These are phyloP conservation scores for Coemansia sp. DNA, from an alignment of 192 early-diverging fungal genomes.

Conservation along the genomic window DNA sequence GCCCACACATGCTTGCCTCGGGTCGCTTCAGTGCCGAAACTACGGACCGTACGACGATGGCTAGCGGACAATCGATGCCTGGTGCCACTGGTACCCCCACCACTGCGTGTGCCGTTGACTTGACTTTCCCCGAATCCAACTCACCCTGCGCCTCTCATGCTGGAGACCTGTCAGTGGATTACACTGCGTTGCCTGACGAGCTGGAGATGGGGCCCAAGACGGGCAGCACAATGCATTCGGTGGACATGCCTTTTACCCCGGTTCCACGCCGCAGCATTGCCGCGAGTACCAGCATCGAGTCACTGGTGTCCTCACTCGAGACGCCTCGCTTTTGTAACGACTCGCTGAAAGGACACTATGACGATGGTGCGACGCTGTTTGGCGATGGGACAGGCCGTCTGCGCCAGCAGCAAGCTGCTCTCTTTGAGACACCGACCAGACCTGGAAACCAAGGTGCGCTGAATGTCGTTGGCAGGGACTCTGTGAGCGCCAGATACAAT, in stretches of 20 bases:
- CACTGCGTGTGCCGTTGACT: constrained; percentile 19
- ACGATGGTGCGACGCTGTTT: constrained; percentile 35
- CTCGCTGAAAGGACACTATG: background rate
- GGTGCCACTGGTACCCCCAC: constrained; percentile 1
- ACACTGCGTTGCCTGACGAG: background rate
- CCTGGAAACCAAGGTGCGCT: background rate
- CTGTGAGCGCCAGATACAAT: constrained; percentile 9
- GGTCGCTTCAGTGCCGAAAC: constrained; percentile 45
- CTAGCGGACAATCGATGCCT: background rate
- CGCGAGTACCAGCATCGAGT: constrained; percentile 22
- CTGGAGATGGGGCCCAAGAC: constrained; percentile 4
- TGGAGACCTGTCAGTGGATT: background rate
- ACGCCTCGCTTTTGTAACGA: constrained; percentile 33
- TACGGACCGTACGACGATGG: constrained; percentile 11
- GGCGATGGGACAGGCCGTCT: background rate
- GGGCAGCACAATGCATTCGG: constrained; percentile 3
- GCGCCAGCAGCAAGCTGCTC: background rate
- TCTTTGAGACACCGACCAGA: constrained; percentile 25
- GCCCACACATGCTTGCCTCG: constrained; percentile 37
- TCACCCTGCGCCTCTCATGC: constrained; percentile 29
- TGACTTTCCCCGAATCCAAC: constrained; percentile 38
- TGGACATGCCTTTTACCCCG: constrained; percentile 21
- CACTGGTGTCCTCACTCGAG: constrained; percentile 37
- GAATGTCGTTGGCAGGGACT: background rate
- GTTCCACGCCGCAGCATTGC: constrained; percentile 18